phyloP scores from a whole-genome alignment of 768 basidiomycete species.

The Agaricus blazei region DNA sequence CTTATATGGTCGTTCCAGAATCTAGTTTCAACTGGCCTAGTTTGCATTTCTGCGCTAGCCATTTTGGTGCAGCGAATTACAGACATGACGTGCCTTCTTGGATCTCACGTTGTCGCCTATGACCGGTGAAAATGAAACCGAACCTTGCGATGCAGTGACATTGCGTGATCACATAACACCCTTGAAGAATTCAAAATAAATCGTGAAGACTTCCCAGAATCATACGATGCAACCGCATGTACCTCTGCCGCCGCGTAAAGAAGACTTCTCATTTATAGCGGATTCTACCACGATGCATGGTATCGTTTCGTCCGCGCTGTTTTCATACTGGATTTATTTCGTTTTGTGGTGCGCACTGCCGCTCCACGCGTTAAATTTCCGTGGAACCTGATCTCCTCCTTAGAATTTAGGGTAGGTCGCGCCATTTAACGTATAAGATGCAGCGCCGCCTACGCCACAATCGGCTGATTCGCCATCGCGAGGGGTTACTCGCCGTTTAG shows the following conservation, averaged over 20 bases:
- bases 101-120: background rate
- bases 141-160: background rate
- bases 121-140: background rate
- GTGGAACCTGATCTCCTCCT: background rate
- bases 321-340: background rate
- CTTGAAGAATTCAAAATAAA: background rate
- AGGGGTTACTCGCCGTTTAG: background rate
- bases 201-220: background rate
- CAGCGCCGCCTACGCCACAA: background rate
- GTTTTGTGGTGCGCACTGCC: background rate
- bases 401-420: background rate
- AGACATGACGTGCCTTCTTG: background rate
- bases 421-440: conserved; percentile 4
- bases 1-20: background rate
- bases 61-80: background rate
- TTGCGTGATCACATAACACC: background rate
- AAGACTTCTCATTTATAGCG: background rate
- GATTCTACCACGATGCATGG: background rate
- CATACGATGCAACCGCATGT: background rate
- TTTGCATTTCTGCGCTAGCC: background rate
- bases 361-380: background rate
- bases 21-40: background rate
- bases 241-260: background rate
- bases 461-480: background rate
- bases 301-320: background rate